A percentile compares a stretch with the other conserved stretches of the same genome.
These are phyloP conservation scores for Dentipellis sp. DNA, from an alignment of 768 basidiomycete species.

Conservation along the genomic window DNA sequence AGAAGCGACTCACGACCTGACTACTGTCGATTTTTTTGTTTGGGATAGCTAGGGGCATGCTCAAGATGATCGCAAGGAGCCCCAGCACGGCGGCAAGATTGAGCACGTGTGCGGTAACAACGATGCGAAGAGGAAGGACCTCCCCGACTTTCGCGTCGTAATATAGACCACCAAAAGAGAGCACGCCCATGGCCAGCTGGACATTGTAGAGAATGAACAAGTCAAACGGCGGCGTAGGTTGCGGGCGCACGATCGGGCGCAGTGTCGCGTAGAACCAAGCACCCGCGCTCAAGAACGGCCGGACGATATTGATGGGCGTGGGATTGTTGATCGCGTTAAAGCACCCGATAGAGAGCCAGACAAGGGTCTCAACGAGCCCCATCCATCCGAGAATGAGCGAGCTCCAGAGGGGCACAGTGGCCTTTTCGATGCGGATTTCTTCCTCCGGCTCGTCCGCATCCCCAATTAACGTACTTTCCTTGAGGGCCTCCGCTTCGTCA, in stretches of 20 bases:
- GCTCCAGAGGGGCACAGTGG: slow-evolving; percentile 44
- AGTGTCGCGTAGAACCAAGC: slow-evolving; percentile 64
- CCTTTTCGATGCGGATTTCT: neutral
- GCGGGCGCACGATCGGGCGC: slow-evolving; percentile 43
- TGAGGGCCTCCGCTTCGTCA: slow-evolving; percentile 10
- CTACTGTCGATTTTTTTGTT: slow-evolving; percentile 37
- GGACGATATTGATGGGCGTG: slow-evolving; percentile 20
- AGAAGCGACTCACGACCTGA: slow-evolving; percentile 47
- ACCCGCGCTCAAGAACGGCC: slow-evolving; percentile 37
- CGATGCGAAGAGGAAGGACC: slow-evolving; percentile 26
- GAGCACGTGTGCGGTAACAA: slow-evolving; percentile 19
- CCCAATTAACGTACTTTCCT: neutral
- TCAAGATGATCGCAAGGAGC: slow-evolving; percentile 38
- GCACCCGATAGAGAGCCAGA: slow-evolving; percentile 52
- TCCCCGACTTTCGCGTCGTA: slow-evolving; percentile 41
- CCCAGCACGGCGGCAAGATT: slow-evolving; percentile 37
- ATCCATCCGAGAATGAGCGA: slow-evolving; percentile 44
- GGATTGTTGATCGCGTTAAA: slow-evolving; percentile 33
- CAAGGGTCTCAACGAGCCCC: slow-evolving; percentile 45
- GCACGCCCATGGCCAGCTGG: slow-evolving; percentile 35
- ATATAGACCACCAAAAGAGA: slow-evolving; percentile 46
- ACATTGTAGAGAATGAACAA: slow-evolving; percentile 48
- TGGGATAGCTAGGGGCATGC: slow-evolving; percentile 64
- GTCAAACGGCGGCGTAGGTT: slow-evolving; percentile 53
- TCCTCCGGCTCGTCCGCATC: neutral